Percentiles rank a stretch among this genome's conserved stretches.
These are phyloP conservation scores for Penicillium salamii DNA, from an alignment of 495 filamentous ascomycete species.

Conservation along the genomic window DNA sequence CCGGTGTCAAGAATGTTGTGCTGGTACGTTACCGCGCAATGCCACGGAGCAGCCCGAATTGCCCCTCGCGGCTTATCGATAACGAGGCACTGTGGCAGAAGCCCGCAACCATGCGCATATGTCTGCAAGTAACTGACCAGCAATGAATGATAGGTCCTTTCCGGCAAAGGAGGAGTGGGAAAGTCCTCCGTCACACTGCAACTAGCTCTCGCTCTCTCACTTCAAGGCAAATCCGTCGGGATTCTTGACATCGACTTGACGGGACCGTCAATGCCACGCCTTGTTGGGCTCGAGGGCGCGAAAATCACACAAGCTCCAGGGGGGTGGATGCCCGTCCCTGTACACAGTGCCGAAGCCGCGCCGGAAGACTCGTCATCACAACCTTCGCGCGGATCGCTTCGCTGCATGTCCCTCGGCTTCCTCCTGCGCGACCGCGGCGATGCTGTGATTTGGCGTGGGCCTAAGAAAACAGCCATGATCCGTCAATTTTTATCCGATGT, in stretches of 20 bases:
- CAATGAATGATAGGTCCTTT: conserved; percentile 58
- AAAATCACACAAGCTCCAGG: conserved; percentile 87
- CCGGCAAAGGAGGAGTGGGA: conserved; percentile 95
- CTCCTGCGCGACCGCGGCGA: conserved; percentile 78
- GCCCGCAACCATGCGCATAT: background rate
- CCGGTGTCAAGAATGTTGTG: conserved; percentile 52
- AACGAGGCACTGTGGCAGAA: conserved; percentile 18
- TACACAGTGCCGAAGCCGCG: conserved; percentile 53
- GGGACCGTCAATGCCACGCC: conserved; percentile 90
- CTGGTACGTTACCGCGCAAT: conserved; percentile 30
- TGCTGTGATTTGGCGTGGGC: conserved; percentile 94
- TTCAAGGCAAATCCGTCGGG: conserved; percentile 80
- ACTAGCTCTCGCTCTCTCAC: conserved; percentile 84
- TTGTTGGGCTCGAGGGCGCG: conserved; percentile 82
- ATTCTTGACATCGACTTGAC: conserved; percentile 97
- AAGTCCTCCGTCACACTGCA: conserved; percentile 97
- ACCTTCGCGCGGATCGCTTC: conserved; percentile 56
- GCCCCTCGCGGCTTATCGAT: conserved; percentile 40
- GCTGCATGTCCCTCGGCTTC: conserved; percentile 92
- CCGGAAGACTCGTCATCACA: conserved; percentile 9
- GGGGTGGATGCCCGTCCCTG: conserved; percentile 85
- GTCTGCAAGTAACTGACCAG: conserved; percentile 1
- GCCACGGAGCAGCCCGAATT: conserved; percentile 1
- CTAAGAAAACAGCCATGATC: conserved; percentile 99
- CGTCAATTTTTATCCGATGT: conserved; percentile 92